These are phyloP conservation scores for Nematodospora valgi DNA, from an alignment of 805 yeast species.

Conservation along the genomic window DNA sequence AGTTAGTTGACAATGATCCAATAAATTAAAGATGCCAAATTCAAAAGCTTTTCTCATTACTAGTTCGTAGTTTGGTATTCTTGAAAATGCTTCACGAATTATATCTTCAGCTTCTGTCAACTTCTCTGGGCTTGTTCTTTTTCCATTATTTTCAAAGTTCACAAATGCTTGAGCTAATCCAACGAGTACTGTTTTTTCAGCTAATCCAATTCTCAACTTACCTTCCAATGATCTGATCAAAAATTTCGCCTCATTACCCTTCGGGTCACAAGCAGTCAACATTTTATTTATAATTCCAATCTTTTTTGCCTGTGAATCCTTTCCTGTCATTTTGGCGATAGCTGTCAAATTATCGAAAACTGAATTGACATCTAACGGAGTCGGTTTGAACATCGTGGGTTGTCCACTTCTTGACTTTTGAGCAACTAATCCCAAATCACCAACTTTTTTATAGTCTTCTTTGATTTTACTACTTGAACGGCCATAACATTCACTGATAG, in stretches of 20 bases:
- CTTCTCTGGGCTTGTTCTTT: constrained; percentile 33
- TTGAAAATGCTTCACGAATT: constrained; percentile 82
- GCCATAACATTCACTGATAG: constrained; percentile 89
- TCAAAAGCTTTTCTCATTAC: constrained; percentile 64
- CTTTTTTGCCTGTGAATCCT: constrained; percentile 76
- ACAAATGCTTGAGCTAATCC: constrained; percentile 83
- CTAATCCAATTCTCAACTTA: constrained; percentile 86
- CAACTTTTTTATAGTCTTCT: constrained; percentile 69
- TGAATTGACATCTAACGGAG: constrained; percentile 64
- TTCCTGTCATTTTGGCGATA: constrained; percentile 77
- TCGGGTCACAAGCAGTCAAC: constrained; percentile 80
- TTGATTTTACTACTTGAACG: constrained; percentile 68
- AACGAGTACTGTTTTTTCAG: constrained; percentile 85
- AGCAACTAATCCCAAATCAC: constrained; percentile 91
- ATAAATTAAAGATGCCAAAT: constrained; percentile 63
- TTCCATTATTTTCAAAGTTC: constrained; percentile 44
- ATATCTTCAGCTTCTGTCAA: constrained; percentile 69
- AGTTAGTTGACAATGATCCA: constrained; percentile 66
- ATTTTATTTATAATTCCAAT: constrained; percentile 75
- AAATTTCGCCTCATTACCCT: constrained; percentile 75
- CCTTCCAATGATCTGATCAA: constrained; percentile 90
- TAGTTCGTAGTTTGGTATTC: constrained; percentile 84
- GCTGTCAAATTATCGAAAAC: constrained; percentile 73
- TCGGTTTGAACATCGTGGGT: constrained; percentile 90
- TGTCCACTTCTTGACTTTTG: constrained; percentile 78